Conservation (phyloP, 108 stramenopile species). For the Skeletonema grethae region DNA sequence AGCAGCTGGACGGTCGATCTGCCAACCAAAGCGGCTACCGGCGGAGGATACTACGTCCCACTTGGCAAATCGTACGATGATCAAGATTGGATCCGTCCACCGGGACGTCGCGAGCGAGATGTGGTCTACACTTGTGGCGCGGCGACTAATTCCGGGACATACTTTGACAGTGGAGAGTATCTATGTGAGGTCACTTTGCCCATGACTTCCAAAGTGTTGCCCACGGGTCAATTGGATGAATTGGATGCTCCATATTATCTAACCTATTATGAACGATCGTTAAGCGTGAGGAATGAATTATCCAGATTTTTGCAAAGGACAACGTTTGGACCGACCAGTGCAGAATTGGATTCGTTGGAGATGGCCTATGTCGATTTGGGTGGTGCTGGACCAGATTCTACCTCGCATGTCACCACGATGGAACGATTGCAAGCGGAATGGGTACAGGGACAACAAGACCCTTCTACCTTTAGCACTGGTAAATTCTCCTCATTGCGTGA, state of each 20-base stretch:
- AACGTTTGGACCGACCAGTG: slow-evolving; percentile 55
- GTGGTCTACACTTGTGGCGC: slow-evolving; percentile 19
- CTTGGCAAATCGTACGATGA: slow-evolving; percentile 5
- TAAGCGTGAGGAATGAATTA: slow-evolving; percentile 29
- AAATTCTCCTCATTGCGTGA: slow-evolving; percentile 28
- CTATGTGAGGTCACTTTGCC: slow-evolving; percentile 41
- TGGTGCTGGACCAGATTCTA: background rate
- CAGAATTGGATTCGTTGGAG: slow-evolving; percentile 38
- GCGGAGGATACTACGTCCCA: slow-evolving; percentile 19
- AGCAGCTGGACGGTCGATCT: slow-evolving; percentile 16
- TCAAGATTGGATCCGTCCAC: slow-evolving; percentile 29
- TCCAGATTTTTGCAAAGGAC: slow-evolving; percentile 58
- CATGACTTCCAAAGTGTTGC: slow-evolving; percentile 5
- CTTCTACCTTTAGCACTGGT: slow-evolving; percentile 29
- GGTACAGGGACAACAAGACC: slow-evolving; percentile 35
- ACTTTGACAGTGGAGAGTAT: slow-evolving; percentile 30
- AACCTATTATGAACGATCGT: slow-evolving; percentile 17
- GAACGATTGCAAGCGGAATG: slow-evolving; percentile 22
- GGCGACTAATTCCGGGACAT: slow-evolving; percentile 32
- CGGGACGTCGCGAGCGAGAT: slow-evolving; percentile 7
- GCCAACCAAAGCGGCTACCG: background rate
- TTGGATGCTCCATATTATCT: slow-evolving; percentile 29
- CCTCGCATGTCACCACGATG: slow-evolving; percentile 14
- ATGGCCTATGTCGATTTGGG: slow-evolving; percentile 17
- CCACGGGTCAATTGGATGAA: slow-evolving; percentile 3